Percentiles rank a stretch among this genome's conserved stretches.
These are phyloP conservation scores for Ceriops decandra DNA, from an alignment of 345 rosid species.

Conservation along the genomic window DNA sequence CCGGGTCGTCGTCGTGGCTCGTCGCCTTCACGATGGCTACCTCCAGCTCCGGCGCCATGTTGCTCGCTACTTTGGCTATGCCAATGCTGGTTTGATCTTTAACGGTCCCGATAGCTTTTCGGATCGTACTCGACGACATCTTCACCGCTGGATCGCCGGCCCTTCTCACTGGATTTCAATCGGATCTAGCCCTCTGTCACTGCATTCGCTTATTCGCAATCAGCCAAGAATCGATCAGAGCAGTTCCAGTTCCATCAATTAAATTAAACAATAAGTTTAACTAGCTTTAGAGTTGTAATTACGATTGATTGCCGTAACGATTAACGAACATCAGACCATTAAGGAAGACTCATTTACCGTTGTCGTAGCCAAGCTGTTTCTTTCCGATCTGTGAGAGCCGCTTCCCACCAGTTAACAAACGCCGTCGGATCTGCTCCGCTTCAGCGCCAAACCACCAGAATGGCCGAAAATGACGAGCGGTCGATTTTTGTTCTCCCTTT, in stretches of 20 bases:
- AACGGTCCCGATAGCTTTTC: conserved; percentile 92
- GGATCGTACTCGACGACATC: conserved; percentile 90
- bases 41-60: conserved; percentile 94
- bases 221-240: no score
- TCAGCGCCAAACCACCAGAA: background rate
- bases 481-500: no score
- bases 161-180: no score
- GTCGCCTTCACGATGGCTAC: conserved; percentile 92
- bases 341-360: conserved; percentile 9
- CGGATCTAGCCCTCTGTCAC: no score
- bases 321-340: background rate
- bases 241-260: no score
- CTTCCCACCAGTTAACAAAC: conserved; percentile 3
- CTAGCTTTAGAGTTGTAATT: background rate
- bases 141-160: conserved; percentile 2
- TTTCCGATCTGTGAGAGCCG: conserved; percentile 26
- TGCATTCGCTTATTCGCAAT: no score
- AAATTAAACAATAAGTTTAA: no score
- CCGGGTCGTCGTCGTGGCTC: conserved; percentile 85
- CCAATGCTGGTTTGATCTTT: conserved; percentile 95
- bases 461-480: background rate
- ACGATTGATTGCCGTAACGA: background rate
- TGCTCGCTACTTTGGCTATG: conserved; percentile 83
- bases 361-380: background rate
- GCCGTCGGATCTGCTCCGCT: conserved; percentile 18